A percentile compares a stretch with the other conserved stretches of the same genome.
Conservation (phyloP, 768 basidiomycete species). For the Hirschioporus abietinus region DNA sequence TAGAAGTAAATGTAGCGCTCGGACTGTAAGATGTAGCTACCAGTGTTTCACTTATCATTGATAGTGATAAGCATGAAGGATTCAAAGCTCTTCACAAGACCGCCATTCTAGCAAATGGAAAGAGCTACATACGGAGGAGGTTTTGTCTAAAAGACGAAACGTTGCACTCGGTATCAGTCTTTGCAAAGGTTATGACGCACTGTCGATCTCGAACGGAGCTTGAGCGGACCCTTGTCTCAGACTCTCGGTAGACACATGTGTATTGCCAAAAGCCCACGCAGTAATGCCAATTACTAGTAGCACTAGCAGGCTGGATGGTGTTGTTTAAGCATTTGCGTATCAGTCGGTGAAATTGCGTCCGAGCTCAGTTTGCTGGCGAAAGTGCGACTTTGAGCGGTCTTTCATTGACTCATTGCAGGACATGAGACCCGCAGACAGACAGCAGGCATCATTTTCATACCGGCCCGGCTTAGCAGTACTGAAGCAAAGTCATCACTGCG, state of each 20-base stretch:
- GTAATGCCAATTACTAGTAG: too few relatives aligned
- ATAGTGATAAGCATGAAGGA: too few relatives aligned
- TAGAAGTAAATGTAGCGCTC: too few relatives aligned
- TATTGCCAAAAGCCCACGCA: not conserved
- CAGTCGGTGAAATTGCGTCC: not conserved
- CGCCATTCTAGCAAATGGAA: too few relatives aligned
- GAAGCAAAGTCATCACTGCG: not conserved
- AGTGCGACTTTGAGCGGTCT: not conserved
- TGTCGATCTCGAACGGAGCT: not conserved
- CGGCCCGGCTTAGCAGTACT: not conserved
- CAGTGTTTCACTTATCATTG: too few relatives aligned
- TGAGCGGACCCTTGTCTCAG: not conserved
- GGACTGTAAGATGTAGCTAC: too few relatives aligned
- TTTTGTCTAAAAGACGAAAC: too few relatives aligned
- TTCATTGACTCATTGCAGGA: not conserved
- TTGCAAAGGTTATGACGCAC: too few relatives aligned
- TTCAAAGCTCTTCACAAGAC: too few relatives aligned
- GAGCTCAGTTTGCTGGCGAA: not conserved
- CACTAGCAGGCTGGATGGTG: not conserved
- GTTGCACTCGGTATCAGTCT: too few relatives aligned
- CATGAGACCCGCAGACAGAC: not conserved
- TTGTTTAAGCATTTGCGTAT: not conserved
- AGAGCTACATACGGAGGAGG: too few relatives aligned
- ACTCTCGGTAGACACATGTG: not conserved
- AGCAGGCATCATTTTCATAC: not conserved